Base-by-base conservation (phyloP, 345 rosid species). In the Psidium friedrichsthalianum region DNA sequence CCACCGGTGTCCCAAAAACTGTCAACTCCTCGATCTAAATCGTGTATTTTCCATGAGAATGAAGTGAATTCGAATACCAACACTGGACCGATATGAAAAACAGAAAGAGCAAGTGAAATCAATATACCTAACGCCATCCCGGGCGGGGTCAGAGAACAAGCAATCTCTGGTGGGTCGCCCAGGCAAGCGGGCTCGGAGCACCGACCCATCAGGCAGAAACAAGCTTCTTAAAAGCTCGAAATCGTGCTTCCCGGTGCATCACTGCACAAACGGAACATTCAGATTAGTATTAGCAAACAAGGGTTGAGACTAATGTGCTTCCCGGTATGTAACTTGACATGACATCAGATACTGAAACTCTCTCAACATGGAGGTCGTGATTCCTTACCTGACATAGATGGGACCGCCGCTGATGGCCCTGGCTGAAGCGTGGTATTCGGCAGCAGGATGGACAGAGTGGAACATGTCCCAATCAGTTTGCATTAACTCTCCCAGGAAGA, bases 391-490 rank as follows among this genome's bases (percentile, higher is more conserved):
- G 15, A 95, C 99, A 53, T 97, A 97, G 55, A 97, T 51, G 1
- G 97, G 98, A 22, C 99, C 99, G 69, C 99, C 99, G 61, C 98
- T 97, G 29, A 97, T 95, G 9, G 97, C 99, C 24, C 99, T 91
- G 13, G 99, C 99, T 0, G 99, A 97, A 1, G 94, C 98, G 29
- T 97, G 99, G 64, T 95, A 97, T 56, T 95, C 98, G 2, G 97
- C 99, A 5, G 98, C 98, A 53, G 99, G 94, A 87, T 97, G 98
- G 32, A 90, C 86, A 1, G 99, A 95, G 52, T 97, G 99, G 86
- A 97, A 97, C 99, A 97, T 97, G 85, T 97, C 99, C 99, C 99
- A 97, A 85, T 97, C 99, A 56, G 99, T 95, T 89, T 78, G 91
- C 99, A 97, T 97, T 86, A 95, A 84, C 85, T 95, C 99, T 49